phyloP scores from a whole-genome alignment of 2,329 filamentous ascomycete genomes.

The Fusarium sp. region DNA sequence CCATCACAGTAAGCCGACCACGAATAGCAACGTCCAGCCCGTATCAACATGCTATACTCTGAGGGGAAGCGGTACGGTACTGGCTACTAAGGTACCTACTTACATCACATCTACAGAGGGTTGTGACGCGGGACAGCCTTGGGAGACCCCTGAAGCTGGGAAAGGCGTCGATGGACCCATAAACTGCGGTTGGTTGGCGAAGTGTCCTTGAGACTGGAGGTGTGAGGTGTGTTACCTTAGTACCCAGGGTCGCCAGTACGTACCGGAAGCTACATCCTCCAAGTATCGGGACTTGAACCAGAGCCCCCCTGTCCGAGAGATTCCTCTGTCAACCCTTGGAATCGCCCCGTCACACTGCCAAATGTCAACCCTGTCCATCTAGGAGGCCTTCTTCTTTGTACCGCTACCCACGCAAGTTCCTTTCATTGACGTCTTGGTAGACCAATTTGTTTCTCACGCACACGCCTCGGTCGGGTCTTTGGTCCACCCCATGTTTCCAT shows the following conservation, averaged over 20 bases:
- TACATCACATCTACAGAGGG: conserved; percentile 2
- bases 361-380: background rate
- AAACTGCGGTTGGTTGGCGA: conserved; percentile 10
- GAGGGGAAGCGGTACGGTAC: background rate
- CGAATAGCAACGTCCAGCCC: conserved; percentile 14
- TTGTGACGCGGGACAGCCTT: conserved; percentile 27
- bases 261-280: background rate
- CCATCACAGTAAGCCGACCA: background rate
- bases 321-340: background rate
- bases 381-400: conserved; percentile 16
- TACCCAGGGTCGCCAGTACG: background rate
- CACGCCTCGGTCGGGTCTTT: conserved; percentile 20
- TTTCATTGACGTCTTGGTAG: background rate
- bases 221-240: background rate
- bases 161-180: conserved; percentile 18
- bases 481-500: conserved; percentile 20
- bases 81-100: background rate
- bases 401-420: background rate
- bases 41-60: conserved; percentile 4
- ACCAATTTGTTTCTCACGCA: conserved; percentile 25
- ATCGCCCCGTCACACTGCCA: conserved; percentile 6
- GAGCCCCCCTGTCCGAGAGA: conserved; percentile 1
- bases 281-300: conserved; percentile 14
- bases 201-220: background rate
- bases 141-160: conserved; percentile 29